Evolutionary conservation across 345 rosid species (phyloP), one percentile per base, ranked within the genome.

Genomic region (Euphorbia pulcherrima): DNA sequence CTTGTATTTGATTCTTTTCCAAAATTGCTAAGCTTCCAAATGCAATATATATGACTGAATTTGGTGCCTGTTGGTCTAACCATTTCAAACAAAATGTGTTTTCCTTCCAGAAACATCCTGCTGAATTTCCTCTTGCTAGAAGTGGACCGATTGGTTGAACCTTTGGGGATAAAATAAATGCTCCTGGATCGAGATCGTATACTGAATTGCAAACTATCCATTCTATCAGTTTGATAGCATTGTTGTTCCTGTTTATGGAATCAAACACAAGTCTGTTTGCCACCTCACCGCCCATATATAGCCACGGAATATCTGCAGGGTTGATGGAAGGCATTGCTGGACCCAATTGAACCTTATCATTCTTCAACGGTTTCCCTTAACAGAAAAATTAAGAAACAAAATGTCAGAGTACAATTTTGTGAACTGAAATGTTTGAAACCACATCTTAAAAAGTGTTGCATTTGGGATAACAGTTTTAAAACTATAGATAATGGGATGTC

Each of bases 271-370:
- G 14, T 58, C 33, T 58, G 12, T 16, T 14, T 3, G 41, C 0
- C 12, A 20, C 7, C 12, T 16, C 29, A 39, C 30, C 23, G 8
- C 41, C 41, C 1, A 57, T 10, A 18, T 16, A 3, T 4, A 20
- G 10, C 62, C 41, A 58, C 8, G 8, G 1, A 2, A 58, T 28
- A 58, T 58, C 30, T 17, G 40, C 62, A 58, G 41, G 14, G 62
- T 30, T 7, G 40, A 58, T 30, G 62, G 20, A n/a, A 14, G 62
- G 62, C 62, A 58, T 58, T 58, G 62, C 37, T 33, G 37, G 37
- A 33, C 4, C 37, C 37, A 33, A 33, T 33, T 33, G 37, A 33
- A 33, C 7, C 13, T 30, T 58, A 21, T 29, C 40, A 4, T 52
- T 52, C 56, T 52, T 52, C 12, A 52, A 20, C 3, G 27, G 9